These are phyloP conservation scores for Xylaria nigripes DNA, from an alignment of 495 filamentous ascomycete genomes.

Conservation along the genomic window DNA sequence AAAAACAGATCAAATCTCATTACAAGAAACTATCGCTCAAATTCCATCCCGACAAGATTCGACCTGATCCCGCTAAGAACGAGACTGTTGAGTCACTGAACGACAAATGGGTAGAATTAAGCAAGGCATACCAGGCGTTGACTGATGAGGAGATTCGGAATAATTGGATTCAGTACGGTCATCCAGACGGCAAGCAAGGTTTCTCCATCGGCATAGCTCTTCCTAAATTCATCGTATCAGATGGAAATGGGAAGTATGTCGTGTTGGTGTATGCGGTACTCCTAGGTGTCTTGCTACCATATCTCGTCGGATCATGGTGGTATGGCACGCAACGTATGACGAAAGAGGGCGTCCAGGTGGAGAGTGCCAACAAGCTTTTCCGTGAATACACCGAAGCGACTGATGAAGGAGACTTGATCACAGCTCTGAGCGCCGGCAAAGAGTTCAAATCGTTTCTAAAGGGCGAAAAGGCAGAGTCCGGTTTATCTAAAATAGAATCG, in stretches of 20 bases:
- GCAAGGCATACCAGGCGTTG: slow-evolving; percentile 93
- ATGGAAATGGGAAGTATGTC: slow-evolving; percentile 93
- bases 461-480: slow-evolving; percentile 64
- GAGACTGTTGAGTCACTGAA: slow-evolving; percentile 81
- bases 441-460: slow-evolving; percentile 63
- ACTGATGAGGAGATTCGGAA: slow-evolving; percentile 96
- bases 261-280: slow-evolving; percentile 78
- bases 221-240: slow-evolving; percentile 83
- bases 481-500: slow-evolving; percentile 72
- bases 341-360: slow-evolving; percentile 82
- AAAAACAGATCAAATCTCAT: slow-evolving; percentile 82
- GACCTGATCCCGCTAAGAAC: slow-evolving; percentile 73
- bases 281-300: slow-evolving; percentile 83
- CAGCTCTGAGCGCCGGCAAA: slow-evolving; percentile 70
- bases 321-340: slow-evolving; percentile 89
- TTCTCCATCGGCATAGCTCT: slow-evolving; percentile 97
- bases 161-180: slow-evolving; percentile 90
- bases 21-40: slow-evolving; percentile 81
- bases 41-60: slow-evolving; percentile 87
- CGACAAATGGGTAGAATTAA: slow-evolving; percentile 82
- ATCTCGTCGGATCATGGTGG: slow-evolving; percentile 96
- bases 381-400: slow-evolving; percentile 80
- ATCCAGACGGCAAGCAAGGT: slow-evolving; percentile 96
- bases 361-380: slow-evolving; percentile 90
- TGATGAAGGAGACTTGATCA: slow-evolving; percentile 68